Conservation (phyloP, 352 stramenopile genomes). For the Phytophthora aleatoria region DNA sequence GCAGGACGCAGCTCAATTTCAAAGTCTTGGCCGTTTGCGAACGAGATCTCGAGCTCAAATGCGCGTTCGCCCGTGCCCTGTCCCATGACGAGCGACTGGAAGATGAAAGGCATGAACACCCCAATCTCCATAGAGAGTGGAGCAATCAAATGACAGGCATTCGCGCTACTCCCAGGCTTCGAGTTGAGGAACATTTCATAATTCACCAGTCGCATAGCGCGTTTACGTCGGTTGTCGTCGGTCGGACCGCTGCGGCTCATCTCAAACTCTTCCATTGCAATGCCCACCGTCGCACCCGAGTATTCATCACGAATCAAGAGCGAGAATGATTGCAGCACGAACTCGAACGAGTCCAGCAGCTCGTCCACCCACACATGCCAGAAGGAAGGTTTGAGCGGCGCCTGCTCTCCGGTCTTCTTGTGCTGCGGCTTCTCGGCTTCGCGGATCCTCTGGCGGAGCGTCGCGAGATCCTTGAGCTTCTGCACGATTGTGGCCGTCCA, state of each 20-base stretch:
- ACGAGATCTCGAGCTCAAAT: slow-evolving; percentile 62
- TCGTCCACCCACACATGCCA: slow-evolving; percentile 70
- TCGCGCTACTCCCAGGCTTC: slow-evolving; percentile 30
- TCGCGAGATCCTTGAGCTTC: slow-evolving; percentile 67
- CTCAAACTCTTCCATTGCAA: slow-evolving; percentile 66
- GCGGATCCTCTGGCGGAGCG: slow-evolving; percentile 37
- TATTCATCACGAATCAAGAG: slow-evolving; percentile 71
- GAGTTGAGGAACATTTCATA: slow-evolving; percentile 78
- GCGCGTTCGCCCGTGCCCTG: slow-evolving; percentile 38
- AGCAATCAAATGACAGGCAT: slow-evolving; percentile 53
- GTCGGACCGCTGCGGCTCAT: slow-evolving; percentile 45
- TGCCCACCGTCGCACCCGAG: slow-evolving; percentile 52
- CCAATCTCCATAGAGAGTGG: slow-evolving; percentile 63
- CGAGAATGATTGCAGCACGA: slow-evolving; percentile 50
- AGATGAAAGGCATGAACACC: slow-evolving; percentile 67
- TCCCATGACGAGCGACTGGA: slow-evolving; percentile 66
- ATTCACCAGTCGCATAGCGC: slow-evolving; percentile 54
- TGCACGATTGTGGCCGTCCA: slow-evolving; percentile 65
- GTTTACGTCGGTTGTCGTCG: slow-evolving; percentile 45
- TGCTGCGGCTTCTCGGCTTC: slow-evolving; percentile 31
- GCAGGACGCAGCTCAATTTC: slow-evolving; percentile 64
- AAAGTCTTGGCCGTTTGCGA: slow-evolving; percentile 39
- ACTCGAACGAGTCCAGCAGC: slow-evolving; percentile 74
- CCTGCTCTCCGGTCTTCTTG: slow-evolving; percentile 18
- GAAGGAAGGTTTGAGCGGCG: slow-evolving; percentile 40